Conservation (phyloP, 2,329 filamentous ascomycete species). For the Talaromyces sp. region DNA sequence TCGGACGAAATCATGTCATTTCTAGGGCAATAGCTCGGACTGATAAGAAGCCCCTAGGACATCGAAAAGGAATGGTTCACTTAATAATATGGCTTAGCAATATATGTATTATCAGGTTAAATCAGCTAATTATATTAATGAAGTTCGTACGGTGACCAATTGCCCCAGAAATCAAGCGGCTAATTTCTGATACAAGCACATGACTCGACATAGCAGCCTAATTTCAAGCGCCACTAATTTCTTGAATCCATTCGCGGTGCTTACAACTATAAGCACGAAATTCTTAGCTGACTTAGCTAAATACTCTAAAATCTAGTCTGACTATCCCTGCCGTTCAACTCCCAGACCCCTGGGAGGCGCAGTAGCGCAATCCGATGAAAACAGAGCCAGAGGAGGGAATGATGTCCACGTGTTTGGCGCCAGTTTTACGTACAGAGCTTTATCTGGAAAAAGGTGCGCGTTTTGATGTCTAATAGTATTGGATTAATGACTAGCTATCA, state of each 20-base stretch:
- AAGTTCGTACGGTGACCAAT: not conserved
- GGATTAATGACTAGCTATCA: not conserved
- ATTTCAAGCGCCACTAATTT: not conserved
- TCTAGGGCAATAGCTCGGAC: not conserved
- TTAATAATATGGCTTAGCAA: not conserved
- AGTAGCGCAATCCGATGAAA: conserved; percentile 7
- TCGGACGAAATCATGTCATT: not conserved
- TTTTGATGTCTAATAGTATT: not conserved
- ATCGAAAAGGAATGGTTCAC: not conserved
- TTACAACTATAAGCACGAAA: not conserved
- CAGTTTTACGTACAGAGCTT: not conserved
- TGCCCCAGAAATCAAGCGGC: not conserved
- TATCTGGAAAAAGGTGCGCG: not conserved
- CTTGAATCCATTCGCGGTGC: not conserved
- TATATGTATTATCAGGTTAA: not conserved
- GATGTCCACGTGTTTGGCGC: conserved; percentile 15
- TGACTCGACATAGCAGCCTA: not conserved
- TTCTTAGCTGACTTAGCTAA: not conserved
- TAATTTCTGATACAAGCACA: not conserved
- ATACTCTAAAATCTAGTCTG: not conserved
- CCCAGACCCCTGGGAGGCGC: conserved; percentile 11
- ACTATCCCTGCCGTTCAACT: not conserved
- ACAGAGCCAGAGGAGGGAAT: conserved; percentile 4
- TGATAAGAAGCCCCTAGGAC: not conserved
- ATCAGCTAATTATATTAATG: not conserved